These are phyloP conservation scores for Trichoderma sp. DNA, from an alignment of 2,329 filamentous ascomycete species.

Conservation along the genomic window DNA sequence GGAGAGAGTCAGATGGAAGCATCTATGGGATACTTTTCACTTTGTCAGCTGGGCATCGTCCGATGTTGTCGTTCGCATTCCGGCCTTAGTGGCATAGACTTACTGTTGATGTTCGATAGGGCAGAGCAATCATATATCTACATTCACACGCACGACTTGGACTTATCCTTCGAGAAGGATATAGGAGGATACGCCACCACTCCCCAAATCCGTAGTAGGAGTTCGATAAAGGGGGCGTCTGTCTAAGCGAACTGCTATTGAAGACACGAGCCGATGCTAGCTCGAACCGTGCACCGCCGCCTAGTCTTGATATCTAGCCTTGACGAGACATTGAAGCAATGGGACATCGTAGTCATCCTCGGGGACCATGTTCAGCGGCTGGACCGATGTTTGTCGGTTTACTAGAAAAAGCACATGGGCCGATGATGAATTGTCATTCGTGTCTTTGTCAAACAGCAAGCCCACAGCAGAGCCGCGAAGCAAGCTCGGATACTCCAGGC, in stretches of 20 bases:
- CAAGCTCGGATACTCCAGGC: no score
- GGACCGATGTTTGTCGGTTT: no score
- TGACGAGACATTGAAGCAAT: not conserved
- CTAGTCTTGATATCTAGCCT: not conserved
- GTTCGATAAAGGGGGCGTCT: not conserved
- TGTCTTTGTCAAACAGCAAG: no score
- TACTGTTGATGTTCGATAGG: no score
- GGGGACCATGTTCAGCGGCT: no score
- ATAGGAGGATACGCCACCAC: no score
- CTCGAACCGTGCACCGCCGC: slow-evolving; percentile 2
- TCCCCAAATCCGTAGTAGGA: no score
- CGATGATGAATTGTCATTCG: no score
- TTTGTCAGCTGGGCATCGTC: slow-evolving; percentile 7
- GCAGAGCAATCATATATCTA: not conserved
- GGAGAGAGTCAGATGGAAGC: not conserved
- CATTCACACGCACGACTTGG: not conserved
- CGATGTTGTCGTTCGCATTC: not conserved
- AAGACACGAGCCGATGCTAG: slow-evolving; percentile 9
- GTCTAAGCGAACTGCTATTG: not conserved
- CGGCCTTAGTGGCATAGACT: not conserved
- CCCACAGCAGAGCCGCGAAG: no score
- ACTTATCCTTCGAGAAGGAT: not conserved
- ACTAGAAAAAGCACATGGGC: no score
- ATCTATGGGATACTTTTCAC: not conserved
- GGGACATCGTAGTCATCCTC: no score